Conservation (phyloP, 164 flowering plant species). For the Stephania cephalantha region DNA sequence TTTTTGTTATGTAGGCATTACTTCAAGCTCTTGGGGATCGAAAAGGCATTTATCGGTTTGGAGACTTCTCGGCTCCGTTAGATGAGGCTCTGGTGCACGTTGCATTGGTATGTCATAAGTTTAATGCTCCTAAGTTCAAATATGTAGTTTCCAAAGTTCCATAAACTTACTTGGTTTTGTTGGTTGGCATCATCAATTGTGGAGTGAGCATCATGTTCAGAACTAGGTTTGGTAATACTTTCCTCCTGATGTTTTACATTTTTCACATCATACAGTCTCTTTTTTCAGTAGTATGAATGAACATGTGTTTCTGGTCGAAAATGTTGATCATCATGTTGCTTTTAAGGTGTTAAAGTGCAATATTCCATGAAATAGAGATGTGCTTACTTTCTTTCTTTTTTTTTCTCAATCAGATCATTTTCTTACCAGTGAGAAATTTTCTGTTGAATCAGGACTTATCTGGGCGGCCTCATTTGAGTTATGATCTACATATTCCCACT, state of each 20-base stretch:
- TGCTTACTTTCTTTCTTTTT: too few species aligned
- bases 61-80: constrained; percentile 94
- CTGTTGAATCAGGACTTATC: constrained; percentile 74
- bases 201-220: too few species aligned
- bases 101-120: constrained; percentile 49
- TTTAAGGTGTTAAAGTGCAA: too few species aligned
- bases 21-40: constrained; percentile 89
- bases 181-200: too few species aligned
- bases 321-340: too few species aligned
- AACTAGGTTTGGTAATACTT: too few species aligned
- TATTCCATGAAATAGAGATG: background rate
- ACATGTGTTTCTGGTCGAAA: background rate
- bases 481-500: constrained; percentile 76
- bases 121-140: background rate
- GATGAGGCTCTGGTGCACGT: constrained; percentile 95
- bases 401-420: background rate
- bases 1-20: constrained; percentile 41
- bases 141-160: too few species aligned
- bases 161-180: too few species aligned
- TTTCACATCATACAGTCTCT: background rate
- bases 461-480: constrained; percentile 85
- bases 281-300: background rate
- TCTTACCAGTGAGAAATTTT: constrained; percentile 3
- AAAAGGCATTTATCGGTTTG: constrained; percentile 90
- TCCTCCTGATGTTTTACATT: too few species aligned